These are phyloP conservation scores for Candida morakotiae DNA, from an alignment of 805 yeast genomes.

Conservation along the genomic window DNA sequence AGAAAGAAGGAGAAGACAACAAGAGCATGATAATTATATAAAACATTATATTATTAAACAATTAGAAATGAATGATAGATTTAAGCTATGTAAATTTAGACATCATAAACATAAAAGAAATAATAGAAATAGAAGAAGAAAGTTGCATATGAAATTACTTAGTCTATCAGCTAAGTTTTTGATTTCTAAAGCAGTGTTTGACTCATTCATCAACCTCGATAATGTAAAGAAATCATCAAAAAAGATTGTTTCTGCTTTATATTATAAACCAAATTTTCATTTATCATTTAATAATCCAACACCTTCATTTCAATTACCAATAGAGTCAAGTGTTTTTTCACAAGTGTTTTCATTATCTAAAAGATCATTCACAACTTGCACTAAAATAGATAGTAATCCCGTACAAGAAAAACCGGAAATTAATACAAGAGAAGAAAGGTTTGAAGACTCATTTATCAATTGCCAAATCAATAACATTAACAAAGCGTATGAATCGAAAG, in stretches of 20 bases:
- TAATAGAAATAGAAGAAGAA: background rate
- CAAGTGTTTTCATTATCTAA: slow-evolving; percentile 3
- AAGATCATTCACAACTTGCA: slow-evolving; percentile 4
- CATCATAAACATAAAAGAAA: background rate
- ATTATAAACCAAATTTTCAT: background rate
- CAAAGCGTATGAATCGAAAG: slow-evolving; percentile 12
- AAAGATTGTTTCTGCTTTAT: slow-evolving; percentile 3
- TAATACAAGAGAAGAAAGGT: slow-evolving; percentile 1
- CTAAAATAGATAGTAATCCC: background rate
- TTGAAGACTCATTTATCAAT: slow-evolving; percentile 10
- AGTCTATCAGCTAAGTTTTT: slow-evolving; percentile 6
- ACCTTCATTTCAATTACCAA: background rate
- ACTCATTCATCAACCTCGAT: slow-evolving; percentile 1
- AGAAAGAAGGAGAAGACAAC: slow-evolving; percentile 7
- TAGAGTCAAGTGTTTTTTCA: background rate
- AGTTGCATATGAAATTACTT: slow-evolving; percentile 2
- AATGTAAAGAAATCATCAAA: slow-evolving; percentile 5
- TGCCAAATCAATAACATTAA: slow-evolving; percentile 2
- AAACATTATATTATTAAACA: slow-evolving; percentile 6
- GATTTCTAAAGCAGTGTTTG: slow-evolving; percentile 2
- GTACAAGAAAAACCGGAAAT: background rate
- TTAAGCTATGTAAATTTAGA: background rate
- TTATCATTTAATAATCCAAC: background rate
- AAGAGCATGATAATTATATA: slow-evolving; percentile 9
- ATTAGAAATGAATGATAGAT: slow-evolving; percentile 6